Base-by-base conservation (phyloP, 1,139 yeast genomes). In the Lodderomyces metapsilosis region DNA sequence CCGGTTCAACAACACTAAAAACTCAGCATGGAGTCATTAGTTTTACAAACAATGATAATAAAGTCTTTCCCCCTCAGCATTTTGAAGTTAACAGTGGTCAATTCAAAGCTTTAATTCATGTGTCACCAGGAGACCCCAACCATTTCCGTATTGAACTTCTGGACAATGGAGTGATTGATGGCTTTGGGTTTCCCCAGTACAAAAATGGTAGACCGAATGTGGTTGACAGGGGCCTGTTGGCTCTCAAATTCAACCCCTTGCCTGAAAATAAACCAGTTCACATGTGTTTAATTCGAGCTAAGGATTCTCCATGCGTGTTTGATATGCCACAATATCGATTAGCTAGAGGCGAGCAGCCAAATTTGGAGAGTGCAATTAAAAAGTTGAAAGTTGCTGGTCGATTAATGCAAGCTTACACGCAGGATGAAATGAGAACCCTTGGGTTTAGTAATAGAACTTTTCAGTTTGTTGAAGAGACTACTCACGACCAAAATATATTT, bases 331-430 rank as follows among this genome's bases (percentile, higher is more conserved):
- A 62, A 3, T 71, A 79, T 43, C 78, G 79, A 48, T 50, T 62
- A 20, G 60, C 65, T 32, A 61, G 73, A 32, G 76, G 76, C 0
- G 95, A 88, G 52, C 82, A 82, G 1, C 83, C 88, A 47, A 78
- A 74, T n/a, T 57, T 91, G 18, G 84, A 83, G 13, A 62, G 82
- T n/a, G 97, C 97, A 0, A 67, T 88, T 17, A 71, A 72, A 50
- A 89, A 88, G 58, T 60, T 92, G 50, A 80, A 95, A 52, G 78
- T 88, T 46, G 97, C 91, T 6, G 96, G 88, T 3, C 73, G 96
- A 53, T 61, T 92, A 61, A 88, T 89, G 96, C 91, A 88, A 54
- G 96, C 97, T 0, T 91, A 80, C 58, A 91, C 98, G 0, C 84
- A 83, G 51, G 97, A 92, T 52, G 97, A 91, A 57, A 88, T 92